Conservation (phyloP, 169 alveolate genomes). For the Eimeria praecox region DNA sequence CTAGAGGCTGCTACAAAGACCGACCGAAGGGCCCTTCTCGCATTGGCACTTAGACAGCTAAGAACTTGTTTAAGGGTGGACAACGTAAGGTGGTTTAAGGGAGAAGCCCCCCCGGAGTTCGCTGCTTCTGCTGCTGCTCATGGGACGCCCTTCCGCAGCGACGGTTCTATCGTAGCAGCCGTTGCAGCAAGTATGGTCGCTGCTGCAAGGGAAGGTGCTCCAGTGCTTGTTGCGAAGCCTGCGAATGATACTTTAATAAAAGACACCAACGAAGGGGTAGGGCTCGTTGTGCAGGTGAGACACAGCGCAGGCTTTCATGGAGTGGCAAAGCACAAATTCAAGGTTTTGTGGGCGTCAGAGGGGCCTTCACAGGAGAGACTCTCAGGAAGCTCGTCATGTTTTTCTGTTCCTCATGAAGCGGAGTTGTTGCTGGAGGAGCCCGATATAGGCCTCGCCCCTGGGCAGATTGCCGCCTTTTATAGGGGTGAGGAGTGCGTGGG, state of each 20-base stretch:
- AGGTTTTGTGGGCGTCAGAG: slow-evolving; percentile 7
- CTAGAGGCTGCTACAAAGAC: slow-evolving; percentile 51
- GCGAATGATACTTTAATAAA: neutral
- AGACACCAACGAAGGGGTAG: neutral
- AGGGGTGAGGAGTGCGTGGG: slow-evolving; percentile 86
- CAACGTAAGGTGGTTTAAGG: slow-evolving; percentile 49
- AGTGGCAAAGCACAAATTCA: slow-evolving; percentile 67
- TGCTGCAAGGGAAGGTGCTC: slow-evolving; percentile 9
- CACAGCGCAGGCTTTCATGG: slow-evolving; percentile 70
- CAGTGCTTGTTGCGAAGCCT: slow-evolving; percentile 23
- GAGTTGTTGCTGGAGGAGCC: slow-evolving; percentile 81
- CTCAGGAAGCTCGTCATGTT: neutral
- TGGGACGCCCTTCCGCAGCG: neutral
- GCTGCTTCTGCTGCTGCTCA: slow-evolving; percentile 19
- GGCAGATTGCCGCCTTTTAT: slow-evolving; percentile 88
- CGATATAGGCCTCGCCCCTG: slow-evolving; percentile 90
- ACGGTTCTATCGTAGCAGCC: slow-evolving; percentile 25
- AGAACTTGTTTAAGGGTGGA: slow-evolving; percentile 66
- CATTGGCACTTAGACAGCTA: slow-evolving; percentile 64
- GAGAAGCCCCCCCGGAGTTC: slow-evolving; percentile 38
- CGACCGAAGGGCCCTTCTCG: slow-evolving; percentile 62
- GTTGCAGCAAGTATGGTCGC: slow-evolving; percentile 50
- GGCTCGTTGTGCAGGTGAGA: slow-evolving; percentile 53
- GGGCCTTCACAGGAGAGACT: neutral
- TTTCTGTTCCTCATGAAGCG: slow-evolving; percentile 21